Conservation (phyloP, 2,329 filamentous ascomycete species). For the Zymoseptoria passerinii region DNA sequence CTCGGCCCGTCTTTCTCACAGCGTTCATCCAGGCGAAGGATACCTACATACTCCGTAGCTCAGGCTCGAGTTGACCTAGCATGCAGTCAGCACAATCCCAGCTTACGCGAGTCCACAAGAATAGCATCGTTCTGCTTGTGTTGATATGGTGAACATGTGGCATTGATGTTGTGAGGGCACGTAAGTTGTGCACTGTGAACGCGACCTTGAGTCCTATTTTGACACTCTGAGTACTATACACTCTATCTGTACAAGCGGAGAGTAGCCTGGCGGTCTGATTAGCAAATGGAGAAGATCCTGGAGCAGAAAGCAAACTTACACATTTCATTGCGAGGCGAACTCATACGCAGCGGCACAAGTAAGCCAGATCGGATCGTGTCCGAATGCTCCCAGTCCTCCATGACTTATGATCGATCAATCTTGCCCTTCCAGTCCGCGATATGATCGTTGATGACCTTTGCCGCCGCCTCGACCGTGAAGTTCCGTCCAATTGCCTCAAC, state of each 20-base stretch:
- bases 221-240: background rate
- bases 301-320: background rate
- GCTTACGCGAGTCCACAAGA: background rate
- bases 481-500: conserved; percentile 94
- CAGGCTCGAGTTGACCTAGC: background rate
- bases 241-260: background rate
- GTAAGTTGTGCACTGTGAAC: background rate
- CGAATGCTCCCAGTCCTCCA: background rate
- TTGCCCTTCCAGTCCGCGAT: conserved; percentile 66
- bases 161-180: no score
- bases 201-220: no score
- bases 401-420: conserved; percentile 37
- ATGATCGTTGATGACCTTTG: conserved; percentile 76
- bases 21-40: background rate
- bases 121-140: background rate
- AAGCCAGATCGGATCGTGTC: background rate
- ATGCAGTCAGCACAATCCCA: background rate
- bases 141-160: no score
- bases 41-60: background rate
- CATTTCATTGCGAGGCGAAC: no score
- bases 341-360: background rate
- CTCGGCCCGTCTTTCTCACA: no score
- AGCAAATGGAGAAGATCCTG: background rate
- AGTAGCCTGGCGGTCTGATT: background rate
- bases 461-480: conserved; percentile 80